These are phyloP conservation scores for Aspergillus quadricinctus DNA, from an alignment of 2,329 filamentous ascomycete genomes.

Conservation along the genomic window DNA sequence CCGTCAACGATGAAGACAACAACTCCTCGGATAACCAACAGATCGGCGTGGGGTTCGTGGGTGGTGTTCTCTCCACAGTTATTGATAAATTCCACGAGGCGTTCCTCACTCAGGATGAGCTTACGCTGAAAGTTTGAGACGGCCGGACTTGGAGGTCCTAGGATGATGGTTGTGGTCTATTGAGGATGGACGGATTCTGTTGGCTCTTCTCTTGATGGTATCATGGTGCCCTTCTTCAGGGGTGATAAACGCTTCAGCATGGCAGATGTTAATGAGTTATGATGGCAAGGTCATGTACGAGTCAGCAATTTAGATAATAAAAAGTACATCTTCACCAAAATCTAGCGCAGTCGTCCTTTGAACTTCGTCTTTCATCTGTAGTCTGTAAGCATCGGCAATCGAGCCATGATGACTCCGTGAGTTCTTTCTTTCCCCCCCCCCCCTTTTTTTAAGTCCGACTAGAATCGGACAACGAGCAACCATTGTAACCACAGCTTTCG, in stretches of 20 bases:
- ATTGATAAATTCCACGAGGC: constrained; percentile 15
- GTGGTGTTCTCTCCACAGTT: constrained; percentile 14
- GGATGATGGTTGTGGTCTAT: not conserved
- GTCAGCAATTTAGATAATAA: not conserved
- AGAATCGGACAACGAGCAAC: not conserved
- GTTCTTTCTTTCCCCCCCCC: too few relatives aligned
- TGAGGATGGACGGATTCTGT: not conserved
- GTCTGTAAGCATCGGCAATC: not conserved
- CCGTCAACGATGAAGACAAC: not conserved
- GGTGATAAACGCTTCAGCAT: not conserved
- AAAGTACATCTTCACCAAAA: not conserved
- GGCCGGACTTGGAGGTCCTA: not conserved
- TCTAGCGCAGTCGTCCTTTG: not conserved
- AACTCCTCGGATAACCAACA: constrained; percentile 3
- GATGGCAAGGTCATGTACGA: not conserved
- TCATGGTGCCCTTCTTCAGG: not conserved
- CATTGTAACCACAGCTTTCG: not conserved
- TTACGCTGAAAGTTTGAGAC: constrained; percentile 11
- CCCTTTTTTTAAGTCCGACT: not conserved
- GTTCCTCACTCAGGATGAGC: constrained; percentile 27
- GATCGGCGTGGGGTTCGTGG: constrained; percentile 10
- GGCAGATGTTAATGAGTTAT: not conserved
- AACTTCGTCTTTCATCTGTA: not conserved
- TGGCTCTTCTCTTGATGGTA: not conserved
- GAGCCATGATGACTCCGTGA: not conserved